Evolutionary conservation across 768 basidiomycete genomes (phyloP), one percentile per base, ranked within the genome.

Genomic region (Boletus sensibilis): DNA sequence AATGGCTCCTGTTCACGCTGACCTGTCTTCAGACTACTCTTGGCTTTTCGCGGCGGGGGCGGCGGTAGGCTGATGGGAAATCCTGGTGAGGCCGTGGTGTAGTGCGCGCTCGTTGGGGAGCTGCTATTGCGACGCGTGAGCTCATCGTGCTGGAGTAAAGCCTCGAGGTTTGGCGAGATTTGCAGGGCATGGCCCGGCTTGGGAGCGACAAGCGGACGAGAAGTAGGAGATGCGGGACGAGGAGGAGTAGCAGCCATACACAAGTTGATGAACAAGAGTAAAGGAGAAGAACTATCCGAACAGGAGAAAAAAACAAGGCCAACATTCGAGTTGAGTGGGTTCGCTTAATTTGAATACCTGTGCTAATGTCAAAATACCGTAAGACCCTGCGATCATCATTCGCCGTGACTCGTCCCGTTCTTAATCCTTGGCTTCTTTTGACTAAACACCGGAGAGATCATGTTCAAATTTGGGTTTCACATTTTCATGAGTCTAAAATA

Each of bases 151-250:
- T 83, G 78, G 50, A 86, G 72, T 9, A 86, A 62, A 25, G 83
- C 84, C 57, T 85, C 80, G 44, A 85, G 77, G 60, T 86, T 78
- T 0, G 84, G 79, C 2, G 82, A 85, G 50, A 85, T 86, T 12
- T 76, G 70, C 44, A 85, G 66, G 1, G 76, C 69, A 11, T 64
- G 38, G 12, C n/a, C 27, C 0, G 59, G 12, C 25, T 56, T 52
- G 1, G 64, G 53, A 0, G 34, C 31, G 39, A 49, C 53, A 20
- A 37, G 44, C 1, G 54, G 34, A 27, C 42, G 35, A 0, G 44
- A 37, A 0, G 37, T 38, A 7, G 68, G 70, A 3, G 70, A 62
- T 4, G 56, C 50, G 9, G 66, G 18, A 29, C 68, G 69, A 0
- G 64, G 60, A 13, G 66, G 60, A 1, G 64, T 60, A n/a, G 58